phyloP scores from a whole-genome alignment of 192 early-diverging fungal species.

The Entomortierella parvispora region DNA sequence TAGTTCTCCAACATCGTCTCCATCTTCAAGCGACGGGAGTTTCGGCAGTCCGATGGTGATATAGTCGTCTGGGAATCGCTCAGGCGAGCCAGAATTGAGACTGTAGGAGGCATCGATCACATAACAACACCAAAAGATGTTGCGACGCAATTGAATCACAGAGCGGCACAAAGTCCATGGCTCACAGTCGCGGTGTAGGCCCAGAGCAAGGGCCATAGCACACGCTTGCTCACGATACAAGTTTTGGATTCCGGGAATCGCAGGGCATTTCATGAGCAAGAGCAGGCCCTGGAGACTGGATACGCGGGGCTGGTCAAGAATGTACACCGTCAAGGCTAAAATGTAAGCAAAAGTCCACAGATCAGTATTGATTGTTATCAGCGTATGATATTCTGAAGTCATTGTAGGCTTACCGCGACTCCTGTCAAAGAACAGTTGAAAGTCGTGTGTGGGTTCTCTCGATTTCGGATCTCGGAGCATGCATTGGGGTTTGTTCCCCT shows the following conservation, averaged over 20 bases:
- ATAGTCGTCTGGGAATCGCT: slow-evolving; percentile 46
- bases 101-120: slow-evolving; percentile 49
- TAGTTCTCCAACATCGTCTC: slow-evolving; percentile 42
- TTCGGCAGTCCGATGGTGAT: slow-evolving; percentile 36
- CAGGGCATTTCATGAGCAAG: slow-evolving; percentile 46
- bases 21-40: slow-evolving; percentile 22
- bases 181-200: slow-evolving; percentile 42
- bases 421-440: slow-evolving; percentile 34
- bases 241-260: slow-evolving; percentile 42
- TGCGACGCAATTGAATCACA: slow-evolving; percentile 44
- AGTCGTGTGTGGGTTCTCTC: slow-evolving; percentile 3
- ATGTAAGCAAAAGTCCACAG: neutral
- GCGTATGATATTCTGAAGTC: too few species aligned
- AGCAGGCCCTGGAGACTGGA: slow-evolving; percentile 40
- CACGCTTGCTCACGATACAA: slow-evolving; percentile 51
- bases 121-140: slow-evolving; percentile 52
- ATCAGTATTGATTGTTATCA: too few species aligned
- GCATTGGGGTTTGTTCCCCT: slow-evolving; percentile 19
- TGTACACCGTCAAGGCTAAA: slow-evolving; percentile 35
- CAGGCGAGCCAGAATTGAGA: slow-evolving; percentile 34
- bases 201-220: slow-evolving; percentile 45
- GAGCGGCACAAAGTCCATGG: slow-evolving; percentile 48
- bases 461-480: slow-evolving; percentile 14
- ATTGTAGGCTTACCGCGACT: slow-evolving; percentile 19
- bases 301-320: slow-evolving; percentile 42